Evolutionary conservation across 495 filamentous ascomycete genomes (phyloP).

Genomic region (Glutinoglossum americanum): DNA sequence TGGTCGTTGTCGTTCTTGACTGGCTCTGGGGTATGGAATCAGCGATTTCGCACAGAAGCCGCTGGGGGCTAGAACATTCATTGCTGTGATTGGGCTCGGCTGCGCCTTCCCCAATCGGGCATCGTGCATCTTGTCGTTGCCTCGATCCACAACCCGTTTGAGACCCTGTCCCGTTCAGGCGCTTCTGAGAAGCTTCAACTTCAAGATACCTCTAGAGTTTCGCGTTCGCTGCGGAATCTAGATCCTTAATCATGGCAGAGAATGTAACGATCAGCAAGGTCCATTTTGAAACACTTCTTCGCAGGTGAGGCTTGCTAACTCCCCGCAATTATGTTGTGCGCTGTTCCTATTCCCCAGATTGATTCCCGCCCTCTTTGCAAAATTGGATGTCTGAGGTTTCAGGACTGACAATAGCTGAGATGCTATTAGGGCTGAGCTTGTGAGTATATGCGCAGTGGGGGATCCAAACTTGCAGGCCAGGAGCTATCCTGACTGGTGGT

Average conservation of each 20-base stretch:
- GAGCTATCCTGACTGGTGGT: neutral
- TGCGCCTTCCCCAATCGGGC: neutral
- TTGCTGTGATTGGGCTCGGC: too few relatives aligned
- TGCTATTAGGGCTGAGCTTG: neutral
- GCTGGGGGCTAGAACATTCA: too few relatives aligned
- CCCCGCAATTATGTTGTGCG: neutral
- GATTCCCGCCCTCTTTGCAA: neutral
- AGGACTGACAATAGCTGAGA: neutral
- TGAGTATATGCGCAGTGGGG: neutral
- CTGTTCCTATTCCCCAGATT: neutral
- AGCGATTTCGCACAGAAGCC: neutral
- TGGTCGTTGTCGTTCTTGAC: too few relatives aligned
- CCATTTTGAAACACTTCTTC: slow-evolving; percentile 6
- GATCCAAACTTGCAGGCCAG: neutral
- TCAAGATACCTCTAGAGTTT: neutral
- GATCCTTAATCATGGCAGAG: neutral
- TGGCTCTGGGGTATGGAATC: neutral
- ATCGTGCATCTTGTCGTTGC: neutral
- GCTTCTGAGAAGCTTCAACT: neutral
- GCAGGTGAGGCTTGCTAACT: slow-evolving; percentile 2
- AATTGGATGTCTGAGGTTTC: neutral
- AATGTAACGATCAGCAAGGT: slow-evolving; percentile 1
- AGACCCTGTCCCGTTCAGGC: neutral
- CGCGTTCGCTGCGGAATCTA: neutral
- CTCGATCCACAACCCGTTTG: neutral